Conservation (phyloP, 176 grass and related monocot species). For the Dactylis glomerata region DNA sequence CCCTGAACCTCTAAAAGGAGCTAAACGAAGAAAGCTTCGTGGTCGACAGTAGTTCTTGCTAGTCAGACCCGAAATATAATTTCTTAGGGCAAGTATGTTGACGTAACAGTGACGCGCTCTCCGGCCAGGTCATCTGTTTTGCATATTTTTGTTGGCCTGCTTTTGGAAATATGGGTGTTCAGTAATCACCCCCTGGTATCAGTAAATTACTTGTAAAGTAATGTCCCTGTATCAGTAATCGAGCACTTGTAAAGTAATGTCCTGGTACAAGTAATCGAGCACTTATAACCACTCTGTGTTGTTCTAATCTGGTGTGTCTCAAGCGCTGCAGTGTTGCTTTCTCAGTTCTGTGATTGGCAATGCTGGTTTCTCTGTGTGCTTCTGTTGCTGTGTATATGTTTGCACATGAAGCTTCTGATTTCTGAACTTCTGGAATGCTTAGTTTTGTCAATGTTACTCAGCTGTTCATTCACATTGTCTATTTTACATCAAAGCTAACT, state of each 20-base stretch:
- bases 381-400: background rate
- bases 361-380: background rate
- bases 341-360: background rate
- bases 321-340: background rate
- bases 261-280: background rate
- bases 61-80: background rate
- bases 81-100: background rate
- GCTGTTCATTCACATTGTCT: conserved; percentile 11
- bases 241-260: conserved; percentile 11
- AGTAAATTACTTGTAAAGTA: conserved; percentile 40
- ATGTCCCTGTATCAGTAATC: background rate
- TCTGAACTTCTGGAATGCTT: background rate
- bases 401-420: too few relatives aligned
- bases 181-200: conserved; percentile 5
- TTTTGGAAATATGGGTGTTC: conserved; percentile 12
- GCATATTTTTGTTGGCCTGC: conserved; percentile 38
- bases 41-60: conserved; percentile 21
- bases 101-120: background rate
- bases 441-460: background rate
- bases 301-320: background rate
- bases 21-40: conserved; percentile 43
- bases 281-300: background rate
- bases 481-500: background rate
- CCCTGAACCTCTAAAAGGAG: conserved; percentile 28
- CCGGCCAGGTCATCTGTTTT: conserved; percentile 40